These are phyloP conservation scores for Neofusicoccum cordaticola DNA, from an alignment of 2,329 filamentous ascomycete genomes.

Conservation along the genomic window DNA sequence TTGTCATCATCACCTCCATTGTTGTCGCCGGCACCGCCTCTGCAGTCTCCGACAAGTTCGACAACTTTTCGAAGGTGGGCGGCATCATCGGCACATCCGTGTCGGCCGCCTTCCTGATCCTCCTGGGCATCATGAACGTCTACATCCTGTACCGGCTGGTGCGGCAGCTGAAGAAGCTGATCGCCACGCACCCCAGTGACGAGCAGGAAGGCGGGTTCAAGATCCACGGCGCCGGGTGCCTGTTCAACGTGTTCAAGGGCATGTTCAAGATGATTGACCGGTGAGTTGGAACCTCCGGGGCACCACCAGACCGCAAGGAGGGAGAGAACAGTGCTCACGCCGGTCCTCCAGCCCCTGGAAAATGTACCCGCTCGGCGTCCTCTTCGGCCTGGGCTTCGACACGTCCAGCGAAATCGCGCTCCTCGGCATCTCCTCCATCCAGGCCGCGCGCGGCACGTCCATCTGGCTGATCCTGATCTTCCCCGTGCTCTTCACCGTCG, in stretches of 20 bases:
- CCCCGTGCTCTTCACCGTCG: constrained; percentile 84
- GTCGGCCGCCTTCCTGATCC: constrained; percentile 75
- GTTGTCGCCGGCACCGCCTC: constrained; percentile 89
- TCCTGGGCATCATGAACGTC: constrained; percentile 78
- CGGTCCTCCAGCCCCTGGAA: constrained; percentile 68
- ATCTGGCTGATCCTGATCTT: constrained; percentile 95
- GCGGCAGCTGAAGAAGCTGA: constrained; percentile 61
- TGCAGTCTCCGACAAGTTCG: constrained; percentile 76
- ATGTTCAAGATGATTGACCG: constrained; percentile 71
- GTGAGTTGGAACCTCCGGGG: constrained; percentile 23
- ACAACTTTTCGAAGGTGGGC: constrained; percentile 73
- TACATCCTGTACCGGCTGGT: constrained; percentile 82
- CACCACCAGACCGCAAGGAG: neutral
- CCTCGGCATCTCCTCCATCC: constrained; percentile 82
- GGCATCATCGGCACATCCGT: constrained; percentile 88
- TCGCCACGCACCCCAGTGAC: constrained; percentile 45
- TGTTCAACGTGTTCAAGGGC: constrained; percentile 68
- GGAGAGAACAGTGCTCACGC: neutral
- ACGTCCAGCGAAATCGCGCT: constrained; percentile 93
- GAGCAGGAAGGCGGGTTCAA: constrained; percentile 54
- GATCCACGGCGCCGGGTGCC: constrained; percentile 72
- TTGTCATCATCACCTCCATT: constrained; percentile 85
- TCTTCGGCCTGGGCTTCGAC: constrained; percentile 90
- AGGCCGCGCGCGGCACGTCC: constrained; percentile 79
- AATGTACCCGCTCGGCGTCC: constrained; percentile 85